Conservation (phyloP, 352 stramenopile genomes). For the Pythium rhizo-oryzae region DNA sequence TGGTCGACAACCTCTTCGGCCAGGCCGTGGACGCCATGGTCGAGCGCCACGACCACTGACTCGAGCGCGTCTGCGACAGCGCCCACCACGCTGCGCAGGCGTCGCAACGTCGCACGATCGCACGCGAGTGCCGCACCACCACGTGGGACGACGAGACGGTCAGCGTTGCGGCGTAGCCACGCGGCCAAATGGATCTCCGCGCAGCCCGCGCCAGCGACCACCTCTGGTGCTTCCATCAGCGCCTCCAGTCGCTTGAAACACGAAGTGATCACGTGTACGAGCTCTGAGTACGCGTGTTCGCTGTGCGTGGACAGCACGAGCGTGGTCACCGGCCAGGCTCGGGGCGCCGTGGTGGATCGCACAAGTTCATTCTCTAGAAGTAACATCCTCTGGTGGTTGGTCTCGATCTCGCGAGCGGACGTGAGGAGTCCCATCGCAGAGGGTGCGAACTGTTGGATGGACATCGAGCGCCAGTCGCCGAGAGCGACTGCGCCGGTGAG, state of each 20-base stretch:
- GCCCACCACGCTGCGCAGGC: conserved; percentile 13
- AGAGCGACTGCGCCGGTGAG: conserved; percentile 51
- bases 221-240: conserved; percentile 43
- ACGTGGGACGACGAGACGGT: conserved; percentile 23
- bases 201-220: conserved; percentile 52
- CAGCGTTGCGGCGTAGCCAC: conserved; percentile 36
- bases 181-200: conserved; percentile 51
- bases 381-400: conserved; percentile 44
- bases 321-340: conserved; percentile 42
- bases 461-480: conserved; percentile 44
- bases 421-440: conserved; percentile 47
- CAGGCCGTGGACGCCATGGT: conserved; percentile 24
- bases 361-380: conserved; percentile 7
- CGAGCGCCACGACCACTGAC: conserved; percentile 7
- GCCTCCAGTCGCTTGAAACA: conserved; percentile 43
- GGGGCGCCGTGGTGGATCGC: neutral
- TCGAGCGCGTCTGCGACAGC: conserved; percentile 25
- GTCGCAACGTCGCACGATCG: conserved; percentile 2
- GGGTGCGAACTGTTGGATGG: conserved; percentile 12
- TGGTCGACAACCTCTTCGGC: conserved; percentile 30
- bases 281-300: conserved; percentile 47
- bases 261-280: conserved; percentile 40
- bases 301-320: conserved; percentile 39
- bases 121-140: neutral
- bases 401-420: conserved; percentile 36